A percentile compares a stretch with the other conserved stretches of the same genome.
Evolutionary conservation across 2,329 filamentous ascomycete genomes (phyloP).

Genomic region (Cercospora sp.): DNA sequence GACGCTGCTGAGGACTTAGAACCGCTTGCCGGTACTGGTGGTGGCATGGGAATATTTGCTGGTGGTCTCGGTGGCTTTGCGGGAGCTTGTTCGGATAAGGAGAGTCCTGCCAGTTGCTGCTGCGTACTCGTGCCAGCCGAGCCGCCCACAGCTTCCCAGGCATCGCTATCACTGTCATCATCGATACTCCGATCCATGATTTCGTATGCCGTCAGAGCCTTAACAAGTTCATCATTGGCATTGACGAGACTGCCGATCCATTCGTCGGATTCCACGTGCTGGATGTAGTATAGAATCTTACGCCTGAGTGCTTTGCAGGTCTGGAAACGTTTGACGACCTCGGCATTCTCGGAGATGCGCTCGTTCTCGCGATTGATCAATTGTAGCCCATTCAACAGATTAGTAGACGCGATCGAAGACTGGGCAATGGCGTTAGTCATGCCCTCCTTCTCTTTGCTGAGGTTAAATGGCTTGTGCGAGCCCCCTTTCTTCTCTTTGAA

Average conservation of each 20-base stretch:
- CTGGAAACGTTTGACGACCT: slow-evolving; percentile 76
- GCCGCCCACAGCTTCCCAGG: slow-evolving; percentile 45
- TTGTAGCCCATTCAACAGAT: slow-evolving; percentile 82
- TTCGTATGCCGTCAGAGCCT: slow-evolving; percentile 89
- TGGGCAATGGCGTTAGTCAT: slow-evolving; percentile 89
- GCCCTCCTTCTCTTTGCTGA: slow-evolving; percentile 82
- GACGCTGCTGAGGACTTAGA: slow-evolving; percentile 24
- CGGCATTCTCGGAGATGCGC: slow-evolving; percentile 79
- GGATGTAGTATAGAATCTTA: slow-evolving; percentile 87
- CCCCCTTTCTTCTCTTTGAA: slow-evolving; percentile 49
- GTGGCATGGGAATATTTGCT: slow-evolving; percentile 41
- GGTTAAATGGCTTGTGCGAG: slow-evolving; percentile 67
- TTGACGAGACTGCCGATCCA: slow-evolving; percentile 89
- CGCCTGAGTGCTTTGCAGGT: slow-evolving; percentile 80
- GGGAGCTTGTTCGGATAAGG: slow-evolving; percentile 47
- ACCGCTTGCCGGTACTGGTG: slow-evolving; percentile 26
- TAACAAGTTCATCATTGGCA: slow-evolving; percentile 94
- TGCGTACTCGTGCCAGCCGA: slow-evolving; percentile 34
- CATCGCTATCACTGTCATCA: slow-evolving; percentile 65
- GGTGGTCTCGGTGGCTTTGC: slow-evolving; percentile 51
- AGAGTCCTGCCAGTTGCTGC: slow-evolving; percentile 49
- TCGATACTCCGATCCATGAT: slow-evolving; percentile 86
- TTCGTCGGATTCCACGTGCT: slow-evolving; percentile 85
- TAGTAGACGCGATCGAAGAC: slow-evolving; percentile 85
- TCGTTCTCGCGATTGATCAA: slow-evolving; percentile 87